These are phyloP conservation scores for Boletus barrowsii DNA, from an alignment of 768 basidiomycete species.

Conservation along the genomic window DNA sequence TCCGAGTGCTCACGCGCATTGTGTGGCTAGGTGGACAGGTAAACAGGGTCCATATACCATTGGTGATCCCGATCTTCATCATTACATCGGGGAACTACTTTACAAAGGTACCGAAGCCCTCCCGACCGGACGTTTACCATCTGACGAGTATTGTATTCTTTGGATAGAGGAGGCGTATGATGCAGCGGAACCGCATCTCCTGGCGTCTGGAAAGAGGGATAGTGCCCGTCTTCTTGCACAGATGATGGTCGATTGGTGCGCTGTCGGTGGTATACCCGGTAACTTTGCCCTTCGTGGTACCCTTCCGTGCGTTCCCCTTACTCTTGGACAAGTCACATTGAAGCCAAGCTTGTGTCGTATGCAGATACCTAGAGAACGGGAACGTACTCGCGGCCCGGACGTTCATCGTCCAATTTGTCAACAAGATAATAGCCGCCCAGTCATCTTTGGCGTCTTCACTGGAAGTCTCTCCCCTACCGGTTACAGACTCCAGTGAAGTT, in stretches of 20 bases:
- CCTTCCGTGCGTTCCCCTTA: conserved; percentile 61
- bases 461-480: conserved; percentile 42
- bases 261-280: conserved; percentile 50
- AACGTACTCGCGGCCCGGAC: conserved; percentile 91
- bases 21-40: conserved; percentile 71
- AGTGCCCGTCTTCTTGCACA: conserved; percentile 84
- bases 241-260: conserved; percentile 82
- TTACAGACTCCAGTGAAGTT: conserved; percentile 55
- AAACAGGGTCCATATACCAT: conserved; percentile 75
- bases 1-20: conserved; percentile 15
- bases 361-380: conserved; percentile 76
- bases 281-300: conserved; percentile 82
- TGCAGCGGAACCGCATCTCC: conserved; percentile 74
- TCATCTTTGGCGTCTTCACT: conserved; percentile 41
- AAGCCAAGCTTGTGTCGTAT: conserved; percentile 5
- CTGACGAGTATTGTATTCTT: neutral
- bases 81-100: conserved; percentile 86
- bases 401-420: conserved; percentile 82
- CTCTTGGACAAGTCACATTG: neutral
- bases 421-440: conserved; percentile 52
- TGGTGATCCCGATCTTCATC: conserved; percentile 85
- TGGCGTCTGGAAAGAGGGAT: conserved; percentile 85
- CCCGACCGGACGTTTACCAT: neutral
- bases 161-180: conserved; percentile 69
- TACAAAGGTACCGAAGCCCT: conserved; percentile 60